phyloP scores from a whole-genome alignment of 225 moss, liverwort and hornwort species.

The Marchantia polymorpha region DNA sequence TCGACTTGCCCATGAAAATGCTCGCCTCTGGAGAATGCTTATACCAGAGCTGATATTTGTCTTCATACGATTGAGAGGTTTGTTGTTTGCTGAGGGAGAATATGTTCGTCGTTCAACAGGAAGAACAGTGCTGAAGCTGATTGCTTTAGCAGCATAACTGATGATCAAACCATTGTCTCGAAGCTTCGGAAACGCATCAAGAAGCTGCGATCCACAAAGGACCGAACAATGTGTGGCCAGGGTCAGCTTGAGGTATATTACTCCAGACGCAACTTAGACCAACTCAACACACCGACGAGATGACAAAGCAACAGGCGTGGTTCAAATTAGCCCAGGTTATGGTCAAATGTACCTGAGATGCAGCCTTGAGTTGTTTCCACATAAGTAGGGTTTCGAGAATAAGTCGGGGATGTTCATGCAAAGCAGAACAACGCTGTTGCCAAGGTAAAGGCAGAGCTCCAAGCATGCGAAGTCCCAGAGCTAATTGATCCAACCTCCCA shows the following conservation, averaged over 20 bases:
- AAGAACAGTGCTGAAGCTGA: slow-evolving; percentile 52
- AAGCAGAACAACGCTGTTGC: slow-evolving; percentile 98
- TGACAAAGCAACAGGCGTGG: not conserved
- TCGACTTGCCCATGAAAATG: slow-evolving; percentile 79
- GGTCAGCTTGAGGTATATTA: not conserved
- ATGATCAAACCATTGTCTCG: slow-evolving; percentile 76
- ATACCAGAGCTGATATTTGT: slow-evolving; percentile 75
- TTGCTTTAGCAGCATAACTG: slow-evolving; percentile 82
- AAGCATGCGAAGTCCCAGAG: slow-evolving; percentile 94
- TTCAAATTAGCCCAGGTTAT: too few relatives aligned
- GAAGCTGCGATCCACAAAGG: slow-evolving; percentile 54
- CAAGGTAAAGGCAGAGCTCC: slow-evolving; percentile 94
- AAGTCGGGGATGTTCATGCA: slow-evolving; percentile 94
- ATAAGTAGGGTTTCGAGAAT: slow-evolving; percentile 95
- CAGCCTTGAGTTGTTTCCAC: slow-evolving; percentile 94
- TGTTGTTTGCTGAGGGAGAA: slow-evolving; percentile 40
- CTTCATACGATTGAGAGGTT: slow-evolving; percentile 45
- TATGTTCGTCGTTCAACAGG: slow-evolving; percentile 56
- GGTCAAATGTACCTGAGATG: slow-evolving; percentile 63
- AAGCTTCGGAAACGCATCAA: slow-evolving; percentile 86
- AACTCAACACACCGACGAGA: not conserved
- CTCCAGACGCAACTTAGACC: not conserved
- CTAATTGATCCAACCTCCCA: slow-evolving; percentile 82
- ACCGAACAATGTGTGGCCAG: not conserved
- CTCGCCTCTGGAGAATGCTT: slow-evolving; percentile 69